phyloP scores from a whole-genome alignment of 305 asterid genomes.

The Solanum chacoense region DNA sequence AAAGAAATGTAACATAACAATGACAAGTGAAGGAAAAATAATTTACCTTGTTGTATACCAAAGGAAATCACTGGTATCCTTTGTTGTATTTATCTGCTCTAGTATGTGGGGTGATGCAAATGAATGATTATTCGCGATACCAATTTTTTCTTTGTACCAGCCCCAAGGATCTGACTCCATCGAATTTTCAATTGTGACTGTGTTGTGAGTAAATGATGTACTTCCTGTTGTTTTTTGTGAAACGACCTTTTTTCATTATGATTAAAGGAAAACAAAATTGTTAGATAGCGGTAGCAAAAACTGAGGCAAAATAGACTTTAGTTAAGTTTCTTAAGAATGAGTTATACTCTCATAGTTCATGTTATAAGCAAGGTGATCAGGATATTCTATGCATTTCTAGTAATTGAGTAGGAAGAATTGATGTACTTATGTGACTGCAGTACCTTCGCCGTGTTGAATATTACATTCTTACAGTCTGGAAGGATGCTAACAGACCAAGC shows the following conservation, averaged over 20 bases:
- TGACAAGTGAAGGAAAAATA: neutral
- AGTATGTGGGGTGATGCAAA: constrained; percentile 36
- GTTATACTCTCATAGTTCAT: neutral
- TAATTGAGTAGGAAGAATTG: no score
- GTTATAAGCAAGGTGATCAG: neutral
- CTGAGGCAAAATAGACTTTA: neutral
- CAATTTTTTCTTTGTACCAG: constrained; percentile 60
- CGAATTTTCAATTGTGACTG: constrained; percentile 21
- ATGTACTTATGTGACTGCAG: neutral
- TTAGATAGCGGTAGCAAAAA: constrained; percentile 3
- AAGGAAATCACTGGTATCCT: constrained; percentile 62
- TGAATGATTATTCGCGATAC: constrained; percentile 38
- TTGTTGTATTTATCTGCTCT: constrained; percentile 79
- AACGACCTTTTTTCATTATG: constrained; percentile 31
- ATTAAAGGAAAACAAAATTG: neutral
- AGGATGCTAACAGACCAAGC: constrained; percentile 94
- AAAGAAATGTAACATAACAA: neutral
- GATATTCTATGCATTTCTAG: neutral
- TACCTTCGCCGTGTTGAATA: constrained; percentile 81
- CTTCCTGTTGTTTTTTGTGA: constrained; percentile 35
- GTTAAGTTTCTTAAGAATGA: neutral
- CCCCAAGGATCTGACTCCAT: constrained; percentile 46
- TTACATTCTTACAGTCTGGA: constrained; percentile 63
- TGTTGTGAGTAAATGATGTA: constrained; percentile 17
- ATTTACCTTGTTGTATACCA: constrained; percentile 59